Conservation (phyloP, 768 basidiomycete species). For the Sporobolomyces phaffii region DNA sequence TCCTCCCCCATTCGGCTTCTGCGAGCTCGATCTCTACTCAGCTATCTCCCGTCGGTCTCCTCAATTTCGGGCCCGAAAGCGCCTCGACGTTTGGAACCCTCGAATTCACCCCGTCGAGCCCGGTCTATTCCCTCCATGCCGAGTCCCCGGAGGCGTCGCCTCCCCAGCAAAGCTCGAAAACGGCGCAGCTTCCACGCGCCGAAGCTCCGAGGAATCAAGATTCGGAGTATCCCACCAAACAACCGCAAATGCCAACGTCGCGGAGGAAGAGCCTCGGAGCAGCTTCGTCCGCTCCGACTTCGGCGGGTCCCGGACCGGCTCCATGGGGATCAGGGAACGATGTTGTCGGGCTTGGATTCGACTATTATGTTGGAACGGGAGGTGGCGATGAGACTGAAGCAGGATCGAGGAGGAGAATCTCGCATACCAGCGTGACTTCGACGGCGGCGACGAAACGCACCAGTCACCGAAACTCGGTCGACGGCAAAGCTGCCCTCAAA, state of each 20-base stretch:
- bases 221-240: too few relatives aligned
- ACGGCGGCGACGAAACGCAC: constrained; percentile 7
- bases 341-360: constrained; percentile 31
- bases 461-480: constrained; percentile 20
- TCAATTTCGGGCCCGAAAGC: constrained; percentile 18
- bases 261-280: constrained; percentile 19
- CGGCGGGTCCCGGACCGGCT: neutral
- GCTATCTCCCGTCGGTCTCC: constrained; percentile 17
- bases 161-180: too few relatives aligned
- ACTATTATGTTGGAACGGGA: neutral
- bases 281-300: constrained; percentile 1
- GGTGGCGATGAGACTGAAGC: neutral
- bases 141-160: constrained; percentile 2
- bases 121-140: constrained; percentile 22
- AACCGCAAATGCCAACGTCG: neutral
- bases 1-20: constrained; percentile 17
- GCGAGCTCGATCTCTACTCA: constrained; percentile 4
- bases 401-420: constrained; percentile 2
- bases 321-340: neutral
- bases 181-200: too few relatives aligned
- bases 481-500: constrained; percentile 23
- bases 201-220: too few relatives aligned
- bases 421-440: constrained; percentile 3
- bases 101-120: constrained; percentile 9
- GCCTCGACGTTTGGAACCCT: constrained; percentile 14